Conservation (phyloP, 345 rosid species). For the Eucalyptus pauciflora region DNA sequence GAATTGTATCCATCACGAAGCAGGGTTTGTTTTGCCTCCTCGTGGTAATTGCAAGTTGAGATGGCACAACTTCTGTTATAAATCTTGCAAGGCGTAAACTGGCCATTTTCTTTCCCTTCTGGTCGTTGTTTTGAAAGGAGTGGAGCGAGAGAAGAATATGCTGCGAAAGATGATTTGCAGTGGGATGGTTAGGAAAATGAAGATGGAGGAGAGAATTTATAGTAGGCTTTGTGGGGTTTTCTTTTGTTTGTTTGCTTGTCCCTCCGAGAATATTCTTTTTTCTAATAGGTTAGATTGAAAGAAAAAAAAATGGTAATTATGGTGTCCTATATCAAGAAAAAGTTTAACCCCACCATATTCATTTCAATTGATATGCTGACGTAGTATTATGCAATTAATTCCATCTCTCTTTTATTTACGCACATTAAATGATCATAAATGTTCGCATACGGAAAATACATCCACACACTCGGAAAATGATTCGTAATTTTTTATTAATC, state of each 20-base stretch:
- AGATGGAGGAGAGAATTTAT: not conserved
- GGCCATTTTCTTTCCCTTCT: constrained; percentile 30
- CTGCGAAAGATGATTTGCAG: not conserved
- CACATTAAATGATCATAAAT: not conserved
- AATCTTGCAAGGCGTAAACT: constrained; percentile 50
- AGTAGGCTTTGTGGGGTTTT: not conserved
- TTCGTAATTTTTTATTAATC: not conserved
- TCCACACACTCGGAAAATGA: not conserved
- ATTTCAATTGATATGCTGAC: not conserved
- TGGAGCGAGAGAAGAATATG: not conserved
- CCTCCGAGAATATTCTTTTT: not conserved
- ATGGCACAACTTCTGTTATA: constrained; percentile 75
- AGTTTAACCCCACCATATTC: not conserved
- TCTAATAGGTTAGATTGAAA: not conserved
- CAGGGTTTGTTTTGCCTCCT: constrained; percentile 52
- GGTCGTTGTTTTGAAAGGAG: not conserved
- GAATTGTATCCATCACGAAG: constrained; percentile 65
- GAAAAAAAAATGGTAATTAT: not conserved
- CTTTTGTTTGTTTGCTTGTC: not conserved
- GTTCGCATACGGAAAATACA: not conserved
- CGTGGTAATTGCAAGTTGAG: constrained; percentile 58
- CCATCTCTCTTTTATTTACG: not conserved
- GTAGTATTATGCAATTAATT: not conserved
- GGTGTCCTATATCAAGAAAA: not conserved
- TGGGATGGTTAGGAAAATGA: not conserved